Base-by-base conservation (phyloP, 192 early-diverging fungal genomes). In the Fimicolochytrium jonesii region DNA sequence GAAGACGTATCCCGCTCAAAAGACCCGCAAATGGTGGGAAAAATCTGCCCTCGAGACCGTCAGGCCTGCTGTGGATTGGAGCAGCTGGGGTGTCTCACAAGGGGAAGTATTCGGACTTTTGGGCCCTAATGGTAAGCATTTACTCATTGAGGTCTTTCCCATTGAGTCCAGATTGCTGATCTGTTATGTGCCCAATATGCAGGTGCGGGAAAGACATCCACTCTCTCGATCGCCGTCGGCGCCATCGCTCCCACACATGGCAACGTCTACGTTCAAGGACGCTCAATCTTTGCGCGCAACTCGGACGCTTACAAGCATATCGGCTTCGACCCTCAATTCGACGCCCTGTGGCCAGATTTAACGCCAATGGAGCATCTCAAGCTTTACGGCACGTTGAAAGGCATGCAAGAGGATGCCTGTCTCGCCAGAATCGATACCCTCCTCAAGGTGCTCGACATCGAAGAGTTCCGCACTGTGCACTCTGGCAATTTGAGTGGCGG, bases 191-290 rank as follows among this genome's bases (percentile, higher is more conserved):
- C 17, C 37, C n/a, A n/a, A n/a, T n/a, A n/a, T n/a, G n/a, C n/a
- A n/a, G n/a, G 75, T 72, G 75, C 75, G 44, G 75, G 75, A 28
- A 76, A 76, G 46, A 62, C 74, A 3, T 79, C 75, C 17, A 29
- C 61, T 22, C 49, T 76, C 37, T 61, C 64, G 11, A 73, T 72
- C 33, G 56, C 67, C 25, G 70, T 75, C 32, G 75, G 75, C 17
- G 56, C 64, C 11, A 3, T 48, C 18, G 23, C 53, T 17, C 64
- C 69, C 18, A 66, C 68, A 13, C 17, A 41, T n/a, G 75, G 75
- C 13, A 52, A 18, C 10, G 64, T 70, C n/a, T 52, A 69, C 15
- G 55, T 76, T 25, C 18, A 60, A 59, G 4, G 13, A 37, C 51
- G 15, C 31, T 64, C 7, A 18, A 76, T 39, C 37, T 45, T n/a